Percentiles rank a stretch among this genome's conserved stretches.
phyloP scores from a whole-genome alignment of 805 yeast genomes.

The Sugiyamaella qingdaonensis region DNA sequence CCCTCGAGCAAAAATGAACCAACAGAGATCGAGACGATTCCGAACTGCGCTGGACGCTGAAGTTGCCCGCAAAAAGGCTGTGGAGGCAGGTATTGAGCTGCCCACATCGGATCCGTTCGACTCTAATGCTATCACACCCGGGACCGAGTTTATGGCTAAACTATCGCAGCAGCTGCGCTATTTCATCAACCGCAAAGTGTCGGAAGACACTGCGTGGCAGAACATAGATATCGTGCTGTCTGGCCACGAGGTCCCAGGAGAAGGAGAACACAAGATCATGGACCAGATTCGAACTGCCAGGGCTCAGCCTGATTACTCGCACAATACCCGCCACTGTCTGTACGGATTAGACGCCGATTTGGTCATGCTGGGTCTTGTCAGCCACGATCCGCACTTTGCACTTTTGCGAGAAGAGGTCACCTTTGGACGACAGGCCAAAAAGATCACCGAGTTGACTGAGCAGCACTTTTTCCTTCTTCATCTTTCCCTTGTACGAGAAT shows the following conservation, averaged over 20 bases:
- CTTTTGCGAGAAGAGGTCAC: constrained; percentile 91
- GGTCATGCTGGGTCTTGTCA: constrained; percentile 85
- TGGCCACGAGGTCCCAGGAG: constrained; percentile 97
- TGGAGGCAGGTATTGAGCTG: constrained; percentile 63
- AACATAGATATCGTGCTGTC: constrained; percentile 69
- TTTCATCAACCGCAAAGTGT: constrained; percentile 80
- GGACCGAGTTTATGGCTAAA: constrained; percentile 93
- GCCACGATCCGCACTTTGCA: constrained; percentile 95
- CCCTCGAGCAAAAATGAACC: constrained; percentile 98
- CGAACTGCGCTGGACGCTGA: constrained; percentile 93
- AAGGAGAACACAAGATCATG: constrained; percentile 98
- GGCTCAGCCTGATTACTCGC: constrained; percentile 66
- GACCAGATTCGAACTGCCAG: constrained; percentile 77
- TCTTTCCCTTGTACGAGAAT: constrained; percentile 83
- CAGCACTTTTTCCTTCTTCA: constrained; percentile 83
- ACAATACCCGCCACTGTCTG: constrained; percentile 86
- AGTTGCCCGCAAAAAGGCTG: constrained; percentile 66
- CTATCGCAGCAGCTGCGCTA: constrained; percentile 77
- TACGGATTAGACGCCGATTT: constrained; percentile 96
- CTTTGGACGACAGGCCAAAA: constrained; percentile 55
- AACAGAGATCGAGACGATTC: constrained; percentile 93
- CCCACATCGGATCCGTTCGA: constrained; percentile 87
- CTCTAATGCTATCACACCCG: constrained; percentile 91
- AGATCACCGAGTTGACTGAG: constrained; percentile 51
- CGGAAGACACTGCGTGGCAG: constrained; percentile 86